Evolutionary conservation across 345 rosid species (phyloP).

Genomic region (Brassica incana): DNA sequence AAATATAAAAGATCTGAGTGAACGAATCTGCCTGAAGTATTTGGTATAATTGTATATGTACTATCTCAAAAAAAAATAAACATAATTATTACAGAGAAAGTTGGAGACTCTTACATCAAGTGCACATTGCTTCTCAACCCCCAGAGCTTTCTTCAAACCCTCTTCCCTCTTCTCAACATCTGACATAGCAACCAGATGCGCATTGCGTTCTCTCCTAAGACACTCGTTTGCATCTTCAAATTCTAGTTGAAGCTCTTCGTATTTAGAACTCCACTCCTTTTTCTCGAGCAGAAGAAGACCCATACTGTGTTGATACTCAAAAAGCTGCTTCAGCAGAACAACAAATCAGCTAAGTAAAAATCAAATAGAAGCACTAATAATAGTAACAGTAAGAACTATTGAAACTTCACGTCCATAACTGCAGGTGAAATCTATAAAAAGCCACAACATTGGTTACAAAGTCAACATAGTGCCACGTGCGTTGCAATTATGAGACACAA

Average conservation of each 20-base stretch:
- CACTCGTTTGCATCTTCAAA: constrained; percentile 60
- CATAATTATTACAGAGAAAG: background rate
- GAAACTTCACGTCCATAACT: background rate
- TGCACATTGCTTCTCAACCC: constrained; percentile 92
- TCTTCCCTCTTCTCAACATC: constrained; percentile 88
- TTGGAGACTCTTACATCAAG: constrained; percentile 61
- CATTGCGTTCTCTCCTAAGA: constrained; percentile 69
- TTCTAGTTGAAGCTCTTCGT: constrained; percentile 62
- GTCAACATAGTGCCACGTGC: background rate
- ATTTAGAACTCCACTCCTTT: constrained; percentile 74
- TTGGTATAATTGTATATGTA: no score
- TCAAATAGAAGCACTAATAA: background rate
- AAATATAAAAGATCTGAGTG: background rate
- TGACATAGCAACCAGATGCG: constrained; percentile 66
- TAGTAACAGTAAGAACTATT: background rate
- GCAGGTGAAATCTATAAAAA: constrained; percentile 11
- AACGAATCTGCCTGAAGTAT: background rate
- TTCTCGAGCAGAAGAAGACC: constrained; percentile 93
- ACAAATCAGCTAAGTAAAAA: background rate
- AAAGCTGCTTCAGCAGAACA: constrained; percentile 55
- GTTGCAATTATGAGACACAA: constrained; percentile 6
- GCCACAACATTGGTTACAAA: background rate
- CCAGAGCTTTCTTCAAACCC: constrained; percentile 78
- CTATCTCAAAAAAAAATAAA: no score
- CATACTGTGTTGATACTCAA: constrained; percentile 89